These are phyloP conservation scores for Yamadazyma scolyti DNA, from an alignment of 805 yeast genomes.

Conservation along the genomic window DNA sequence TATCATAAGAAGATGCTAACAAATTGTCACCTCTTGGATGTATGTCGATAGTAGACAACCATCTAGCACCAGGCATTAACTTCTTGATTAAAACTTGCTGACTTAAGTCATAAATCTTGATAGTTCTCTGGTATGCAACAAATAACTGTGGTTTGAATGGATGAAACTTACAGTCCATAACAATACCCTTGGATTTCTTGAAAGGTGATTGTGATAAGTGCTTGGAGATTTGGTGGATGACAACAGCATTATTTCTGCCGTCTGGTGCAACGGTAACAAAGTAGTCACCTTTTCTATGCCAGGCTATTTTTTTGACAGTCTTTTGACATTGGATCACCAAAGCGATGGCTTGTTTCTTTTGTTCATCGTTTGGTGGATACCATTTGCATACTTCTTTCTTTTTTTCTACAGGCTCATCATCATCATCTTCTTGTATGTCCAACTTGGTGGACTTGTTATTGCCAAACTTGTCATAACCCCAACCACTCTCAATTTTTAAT, in stretches of 20 bases:
- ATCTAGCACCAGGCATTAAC: conserved; percentile 90
- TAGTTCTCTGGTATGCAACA: conserved; percentile 90
- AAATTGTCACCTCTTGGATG: conserved; percentile 97
- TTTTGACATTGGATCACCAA: conserved; percentile 64
- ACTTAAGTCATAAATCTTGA: conserved; percentile 85
- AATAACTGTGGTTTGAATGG: conserved; percentile 92
- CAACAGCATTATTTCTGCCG: conserved; percentile 79
- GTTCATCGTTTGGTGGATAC: conserved; percentile 70
- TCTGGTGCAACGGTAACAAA: conserved; percentile 97
- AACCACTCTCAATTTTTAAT: conserved; percentile 80
- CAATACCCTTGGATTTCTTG: conserved; percentile 86
- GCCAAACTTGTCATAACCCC: conserved; percentile 76
- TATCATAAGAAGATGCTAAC: conserved; percentile 88
- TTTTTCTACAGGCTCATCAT: conserved; percentile 23
- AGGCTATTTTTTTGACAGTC: conserved; percentile 75
- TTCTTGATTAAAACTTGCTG: conserved; percentile 82
- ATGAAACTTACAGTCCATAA: conserved; percentile 95
- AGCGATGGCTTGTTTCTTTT: conserved; percentile 61
- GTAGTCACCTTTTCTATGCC: conserved; percentile 98
- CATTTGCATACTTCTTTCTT: conserved; percentile 68
- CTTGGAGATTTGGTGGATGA: conserved; percentile 91
- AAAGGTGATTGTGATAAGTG: conserved; percentile 96
- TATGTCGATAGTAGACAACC: conserved; percentile 87
- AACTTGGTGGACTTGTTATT: conserved; percentile 39
- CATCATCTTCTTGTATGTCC: conserved; percentile 37